A percentile compares a stretch with the other conserved stretches of the same genome.
phyloP scores from a whole-genome alignment of 306 rosid genomes.

The Elaeagnus macrophylla region DNA sequence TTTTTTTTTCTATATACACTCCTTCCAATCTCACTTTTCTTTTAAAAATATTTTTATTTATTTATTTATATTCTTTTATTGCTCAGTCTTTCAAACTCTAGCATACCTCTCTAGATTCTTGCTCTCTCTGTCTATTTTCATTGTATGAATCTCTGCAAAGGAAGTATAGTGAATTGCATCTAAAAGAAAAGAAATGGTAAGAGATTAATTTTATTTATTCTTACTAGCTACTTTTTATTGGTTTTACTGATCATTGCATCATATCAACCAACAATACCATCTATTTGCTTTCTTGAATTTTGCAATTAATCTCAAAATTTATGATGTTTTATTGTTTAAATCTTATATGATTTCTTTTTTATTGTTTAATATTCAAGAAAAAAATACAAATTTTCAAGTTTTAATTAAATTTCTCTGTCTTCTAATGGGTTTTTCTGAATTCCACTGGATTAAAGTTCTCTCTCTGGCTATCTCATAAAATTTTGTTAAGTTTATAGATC shows the following conservation, averaged over 20 bases:
- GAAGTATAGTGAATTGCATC: constrained; percentile 17
- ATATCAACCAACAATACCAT: no score
- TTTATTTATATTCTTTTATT: no score
- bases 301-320: background rate
- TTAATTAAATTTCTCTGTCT: no score
- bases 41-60: no score
- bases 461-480: constrained; percentile 14
- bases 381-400: no score
- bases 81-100: background rate
- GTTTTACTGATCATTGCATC: no score
- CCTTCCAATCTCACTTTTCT: no score
- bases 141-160: constrained; percentile 23
- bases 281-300: background rate
- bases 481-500: no score
- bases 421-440: constrained; percentile 3
- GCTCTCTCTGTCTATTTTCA: constrained; percentile 9
- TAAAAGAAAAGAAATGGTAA: constrained; percentile 35
- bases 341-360: no score
- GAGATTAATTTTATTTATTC: background rate
- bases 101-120: background rate
- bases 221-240: background rate
- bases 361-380: no score
- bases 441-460: background rate
- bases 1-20: no score
- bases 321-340: no score